Evolutionary conservation across 345 rosid species (phyloP).

Genomic region (Aegle marmelos): DNA sequence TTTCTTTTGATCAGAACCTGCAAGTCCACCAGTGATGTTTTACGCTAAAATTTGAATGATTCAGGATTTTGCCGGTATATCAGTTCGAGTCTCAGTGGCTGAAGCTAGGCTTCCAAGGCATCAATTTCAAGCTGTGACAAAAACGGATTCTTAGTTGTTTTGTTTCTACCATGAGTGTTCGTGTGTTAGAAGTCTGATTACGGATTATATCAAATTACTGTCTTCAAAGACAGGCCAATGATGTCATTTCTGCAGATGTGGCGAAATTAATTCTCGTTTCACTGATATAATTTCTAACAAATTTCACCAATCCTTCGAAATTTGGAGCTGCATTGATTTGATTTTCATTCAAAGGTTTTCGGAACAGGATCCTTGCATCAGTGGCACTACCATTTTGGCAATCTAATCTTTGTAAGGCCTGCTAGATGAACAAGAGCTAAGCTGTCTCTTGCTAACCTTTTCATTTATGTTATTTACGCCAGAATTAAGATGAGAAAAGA

Average conservation of each 20-base stretch:
- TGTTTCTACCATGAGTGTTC: neutral
- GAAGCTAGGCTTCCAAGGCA: slow-evolving; percentile 47
- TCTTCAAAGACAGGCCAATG: neutral
- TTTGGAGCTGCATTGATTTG: slow-evolving; percentile 13
- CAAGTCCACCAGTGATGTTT: neutral
- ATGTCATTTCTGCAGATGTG: too few relatives aligned
- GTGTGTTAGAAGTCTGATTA: neutral
- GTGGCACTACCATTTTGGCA: neutral
- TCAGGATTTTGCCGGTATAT: slow-evolving; percentile 85
- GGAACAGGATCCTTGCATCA: neutral
- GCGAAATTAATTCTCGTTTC: neutral
- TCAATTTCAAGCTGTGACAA: neutral
- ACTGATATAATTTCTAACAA: slow-evolving; percentile 2
- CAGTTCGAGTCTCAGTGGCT: slow-evolving; percentile 80
- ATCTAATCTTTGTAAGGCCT: neutral
- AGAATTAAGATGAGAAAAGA: slow-evolving; percentile 17
- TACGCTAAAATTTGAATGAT: slow-evolving; percentile 10
- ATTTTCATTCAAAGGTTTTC: neutral
- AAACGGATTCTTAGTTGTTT: neutral
- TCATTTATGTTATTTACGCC: slow-evolving; percentile 12
- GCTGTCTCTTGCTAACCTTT: neutral
- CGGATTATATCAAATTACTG: neutral
- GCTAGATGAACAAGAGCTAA: slow-evolving; percentile 10
- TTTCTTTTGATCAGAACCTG: neutral
- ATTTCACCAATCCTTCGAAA: slow-evolving; percentile 13